These are phyloP conservation scores for Tolypocladium tropicale DNA, from an alignment of 2,329 filamentous ascomycete genomes.

Conservation along the genomic window DNA sequence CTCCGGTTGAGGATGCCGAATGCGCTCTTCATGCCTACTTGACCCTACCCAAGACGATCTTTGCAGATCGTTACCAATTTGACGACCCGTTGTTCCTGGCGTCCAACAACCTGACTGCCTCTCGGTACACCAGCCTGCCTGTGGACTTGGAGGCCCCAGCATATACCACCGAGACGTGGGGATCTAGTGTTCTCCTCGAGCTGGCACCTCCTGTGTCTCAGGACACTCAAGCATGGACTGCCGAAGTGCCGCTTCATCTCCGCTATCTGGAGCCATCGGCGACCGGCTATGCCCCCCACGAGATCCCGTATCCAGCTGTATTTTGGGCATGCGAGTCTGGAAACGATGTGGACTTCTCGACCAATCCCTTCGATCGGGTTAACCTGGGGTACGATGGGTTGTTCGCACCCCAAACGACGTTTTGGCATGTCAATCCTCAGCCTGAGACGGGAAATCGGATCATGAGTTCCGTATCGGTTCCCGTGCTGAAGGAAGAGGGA, in stretches of 20 bases:
- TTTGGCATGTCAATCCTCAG: slow-evolving; percentile 65
- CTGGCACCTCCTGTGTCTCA: slow-evolving; percentile 43
- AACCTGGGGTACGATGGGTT: slow-evolving; percentile 78
- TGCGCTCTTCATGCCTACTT: slow-evolving; percentile 74
- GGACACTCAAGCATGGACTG: slow-evolving; percentile 44
- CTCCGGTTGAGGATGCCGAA: slow-evolving; percentile 40
- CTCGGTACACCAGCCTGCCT: slow-evolving; percentile 61
- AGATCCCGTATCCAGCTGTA: slow-evolving; percentile 70
- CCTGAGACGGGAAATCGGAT: slow-evolving; percentile 27
- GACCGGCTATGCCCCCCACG: slow-evolving; percentile 41
- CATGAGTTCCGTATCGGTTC: slow-evolving; percentile 48
- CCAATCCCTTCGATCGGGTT: slow-evolving; percentile 77
- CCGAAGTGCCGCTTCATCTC: slow-evolving; percentile 71
- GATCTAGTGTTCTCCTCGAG: slow-evolving; percentile 66
- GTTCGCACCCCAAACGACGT: slow-evolving; percentile 67
- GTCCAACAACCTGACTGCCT: slow-evolving; percentile 64
- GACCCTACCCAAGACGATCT: slow-evolving; percentile 70
- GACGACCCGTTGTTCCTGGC: slow-evolving; percentile 64
- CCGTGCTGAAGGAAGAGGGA: slow-evolving; percentile 49
- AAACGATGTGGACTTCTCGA: slow-evolving; percentile 54
- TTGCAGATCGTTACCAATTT: slow-evolving; percentile 83
- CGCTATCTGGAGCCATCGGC: slow-evolving; percentile 62
- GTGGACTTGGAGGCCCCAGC: slow-evolving; percentile 86
- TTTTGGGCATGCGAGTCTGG: slow-evolving; percentile 82
- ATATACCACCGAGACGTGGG: slow-evolving; percentile 70